phyloP scores from a whole-genome alignment of 2,329 filamentous ascomycete genomes.

The Pseudogymnoascus sp. region DNA sequence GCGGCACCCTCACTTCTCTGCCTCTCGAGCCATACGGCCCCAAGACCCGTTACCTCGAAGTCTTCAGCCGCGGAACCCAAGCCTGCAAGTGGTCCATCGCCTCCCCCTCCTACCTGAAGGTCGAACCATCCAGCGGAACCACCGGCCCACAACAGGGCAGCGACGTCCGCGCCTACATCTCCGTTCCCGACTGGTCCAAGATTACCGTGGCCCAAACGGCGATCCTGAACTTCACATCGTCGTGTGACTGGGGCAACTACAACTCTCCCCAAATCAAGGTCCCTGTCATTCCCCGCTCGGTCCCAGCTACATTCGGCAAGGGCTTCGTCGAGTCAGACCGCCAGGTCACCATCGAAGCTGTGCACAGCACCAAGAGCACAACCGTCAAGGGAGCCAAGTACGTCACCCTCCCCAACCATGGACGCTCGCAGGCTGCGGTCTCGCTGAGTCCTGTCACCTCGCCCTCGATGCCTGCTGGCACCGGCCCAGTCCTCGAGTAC shows the following conservation, averaged over 20 bases:
- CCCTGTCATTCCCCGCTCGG: conserved; percentile 44
- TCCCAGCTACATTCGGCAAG: conserved; percentile 45
- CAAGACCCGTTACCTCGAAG: conserved; percentile 52
- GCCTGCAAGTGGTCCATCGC: conserved; percentile 49
- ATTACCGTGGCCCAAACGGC: conserved; percentile 38
- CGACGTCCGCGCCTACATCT: conserved; percentile 49
- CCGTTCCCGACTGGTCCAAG: conserved; percentile 44
- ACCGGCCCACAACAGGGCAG: conserved; percentile 42
- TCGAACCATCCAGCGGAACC: conserved; percentile 44
- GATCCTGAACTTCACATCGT: conserved; percentile 47
- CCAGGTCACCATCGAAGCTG: conserved; percentile 50
- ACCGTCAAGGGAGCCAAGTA: conserved; percentile 38
- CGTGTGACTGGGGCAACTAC: conserved; percentile 42
- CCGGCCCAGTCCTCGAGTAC: conserved; percentile 53
- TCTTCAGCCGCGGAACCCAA: conserved; percentile 52
- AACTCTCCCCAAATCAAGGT: conserved; percentile 45
- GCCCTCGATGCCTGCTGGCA: conserved; percentile 42
- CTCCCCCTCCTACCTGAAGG: conserved; percentile 44
- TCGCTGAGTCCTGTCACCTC: conserved; percentile 49
- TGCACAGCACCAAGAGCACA: conserved; percentile 42
- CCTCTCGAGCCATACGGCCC: conserved; percentile 54
- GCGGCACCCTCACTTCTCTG: conserved; percentile 47
- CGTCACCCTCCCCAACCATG: conserved; percentile 47
- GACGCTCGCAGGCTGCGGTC: conserved; percentile 53
- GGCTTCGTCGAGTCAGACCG: conserved; percentile 60